Conservation (phyloP, 352 stramenopile genomes). For the Phytophthora fragariaefolia region DNA sequence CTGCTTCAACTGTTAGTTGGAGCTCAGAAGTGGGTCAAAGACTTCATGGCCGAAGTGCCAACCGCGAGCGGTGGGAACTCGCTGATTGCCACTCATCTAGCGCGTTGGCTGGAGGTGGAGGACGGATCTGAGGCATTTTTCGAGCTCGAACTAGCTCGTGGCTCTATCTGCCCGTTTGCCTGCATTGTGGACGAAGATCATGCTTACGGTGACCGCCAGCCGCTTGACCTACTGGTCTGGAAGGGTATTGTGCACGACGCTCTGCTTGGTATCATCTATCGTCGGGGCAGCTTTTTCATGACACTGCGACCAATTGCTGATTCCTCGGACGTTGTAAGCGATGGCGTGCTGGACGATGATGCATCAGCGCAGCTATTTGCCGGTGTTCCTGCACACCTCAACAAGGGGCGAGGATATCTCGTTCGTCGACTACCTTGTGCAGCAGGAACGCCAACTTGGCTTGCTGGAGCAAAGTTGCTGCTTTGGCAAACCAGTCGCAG, state of each 20-base stretch:
- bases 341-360: conserved; percentile 34
- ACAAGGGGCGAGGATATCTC: conserved; percentile 65
- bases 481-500: conserved; percentile 69
- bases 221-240: conserved; percentile 59
- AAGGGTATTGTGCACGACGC: conserved; percentile 64
- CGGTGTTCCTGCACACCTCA: conserved; percentile 41
- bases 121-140: conserved; percentile 66
- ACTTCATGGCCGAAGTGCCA: conserved; percentile 59
- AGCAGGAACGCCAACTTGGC: conserved; percentile 37
- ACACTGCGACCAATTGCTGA: conserved; percentile 39
- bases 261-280: conserved; percentile 62
- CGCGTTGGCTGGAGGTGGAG: conserved; percentile 58
- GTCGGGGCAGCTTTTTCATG: conserved; percentile 57
- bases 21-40: conserved; percentile 59
- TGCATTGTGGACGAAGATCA: conserved; percentile 12
- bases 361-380: conserved; percentile 53
- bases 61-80: conserved; percentile 35
- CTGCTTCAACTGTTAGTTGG: conserved; percentile 55
- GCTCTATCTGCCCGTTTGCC: conserved; percentile 28
- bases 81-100: conserved; percentile 42
- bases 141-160: conserved; percentile 53
- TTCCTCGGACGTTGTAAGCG: conserved; percentile 38
- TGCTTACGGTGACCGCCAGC: conserved; percentile 23
- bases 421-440: conserved; percentile 46
- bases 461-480: conserved; percentile 56